A percentile compares a stretch with the other conserved stretches of the same genome.
phyloP scores from a whole-genome alignment of 2,329 filamentous ascomycete species.

The Davidsoniella virescens region DNA sequence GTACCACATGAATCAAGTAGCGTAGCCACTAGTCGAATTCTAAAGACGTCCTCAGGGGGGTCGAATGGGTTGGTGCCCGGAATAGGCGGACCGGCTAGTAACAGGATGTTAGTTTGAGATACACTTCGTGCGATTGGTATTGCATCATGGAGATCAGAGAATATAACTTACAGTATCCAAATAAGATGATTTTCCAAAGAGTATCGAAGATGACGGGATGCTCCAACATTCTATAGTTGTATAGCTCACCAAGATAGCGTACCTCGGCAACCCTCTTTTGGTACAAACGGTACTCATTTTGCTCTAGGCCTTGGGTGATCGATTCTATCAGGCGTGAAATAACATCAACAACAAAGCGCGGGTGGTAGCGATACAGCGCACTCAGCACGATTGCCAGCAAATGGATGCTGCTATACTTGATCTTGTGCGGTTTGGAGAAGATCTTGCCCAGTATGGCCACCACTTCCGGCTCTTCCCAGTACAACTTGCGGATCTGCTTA shows the following conservation, averaged over 20 bases:
- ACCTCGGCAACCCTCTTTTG: conserved; percentile 89
- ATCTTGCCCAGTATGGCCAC: conserved; percentile 70
- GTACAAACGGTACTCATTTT: conserved; percentile 95
- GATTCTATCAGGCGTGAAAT: conserved; percentile 86
- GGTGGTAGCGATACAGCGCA: conserved; percentile 80
- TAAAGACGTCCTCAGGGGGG: conserved; percentile 86
- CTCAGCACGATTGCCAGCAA: conserved; percentile 79
- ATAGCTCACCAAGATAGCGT: conserved; percentile 90
- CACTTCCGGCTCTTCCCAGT: conserved; percentile 90
- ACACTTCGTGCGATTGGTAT: neutral
- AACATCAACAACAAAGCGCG: conserved; percentile 75
- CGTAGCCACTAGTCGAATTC: conserved; percentile 76
- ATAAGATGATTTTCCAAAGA: conserved; percentile 85
- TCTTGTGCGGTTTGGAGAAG: conserved; percentile 90
- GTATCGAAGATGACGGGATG: conserved; percentile 90
- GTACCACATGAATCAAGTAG: conserved; percentile 89
- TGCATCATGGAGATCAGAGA: neutral
- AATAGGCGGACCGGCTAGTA: conserved; percentile 56
- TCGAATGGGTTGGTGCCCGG: conserved; percentile 70
- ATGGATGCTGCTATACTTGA: conserved; percentile 95
- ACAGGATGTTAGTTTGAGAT: neutral
- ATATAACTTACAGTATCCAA: conserved; percentile 52
- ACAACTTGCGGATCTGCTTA: conserved; percentile 84
- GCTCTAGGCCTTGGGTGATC: conserved; percentile 72
- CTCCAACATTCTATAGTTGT: conserved; percentile 95